Percentiles rank a stretch among this genome's conserved stretches.
Evolutionary conservation across 495 filamentous ascomycete species (phyloP).

Genomic region (Thermochaetoides thermophila): DNA sequence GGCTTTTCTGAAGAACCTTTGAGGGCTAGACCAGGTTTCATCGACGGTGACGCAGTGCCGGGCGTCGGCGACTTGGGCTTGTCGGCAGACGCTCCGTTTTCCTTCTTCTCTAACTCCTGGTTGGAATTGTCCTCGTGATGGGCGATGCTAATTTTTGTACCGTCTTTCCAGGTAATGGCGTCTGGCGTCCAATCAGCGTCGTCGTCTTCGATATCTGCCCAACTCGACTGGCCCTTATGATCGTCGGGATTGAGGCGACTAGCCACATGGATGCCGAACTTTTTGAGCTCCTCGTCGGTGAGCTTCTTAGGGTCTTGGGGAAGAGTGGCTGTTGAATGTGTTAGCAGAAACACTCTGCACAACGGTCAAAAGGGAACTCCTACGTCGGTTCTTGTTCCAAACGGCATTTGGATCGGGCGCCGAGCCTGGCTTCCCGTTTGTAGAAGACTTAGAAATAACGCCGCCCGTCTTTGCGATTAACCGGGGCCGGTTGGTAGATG

Average conservation of each 20-base stretch:
- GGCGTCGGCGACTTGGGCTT: slow-evolving; percentile 29
- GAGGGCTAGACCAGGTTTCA: too few relatives aligned
- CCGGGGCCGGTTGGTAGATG: slow-evolving; percentile 32
- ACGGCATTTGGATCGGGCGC: slow-evolving; percentile 56
- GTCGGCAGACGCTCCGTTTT: slow-evolving; percentile 10
- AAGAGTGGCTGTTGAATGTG: slow-evolving; percentile 42
- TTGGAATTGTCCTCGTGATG: slow-evolving; percentile 36
- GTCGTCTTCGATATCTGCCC: slow-evolving; percentile 98
- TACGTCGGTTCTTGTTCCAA: slow-evolving; percentile 97
- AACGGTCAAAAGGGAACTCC: slow-evolving; percentile 5
- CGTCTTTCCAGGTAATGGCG: slow-evolving; percentile 92
- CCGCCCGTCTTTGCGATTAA: slow-evolving; percentile 39
- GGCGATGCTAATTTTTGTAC: slow-evolving; percentile 76
- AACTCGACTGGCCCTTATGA: slow-evolving; percentile 62
- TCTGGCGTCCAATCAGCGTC: slow-evolving; percentile 97
- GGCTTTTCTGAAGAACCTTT: slow-evolving; percentile 60
- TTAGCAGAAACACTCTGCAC: too few relatives aligned
- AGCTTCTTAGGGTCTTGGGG: slow-evolving; percentile 78
- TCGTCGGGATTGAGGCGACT: slow-evolving; percentile 75
- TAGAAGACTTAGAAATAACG: slow-evolving; percentile 32
- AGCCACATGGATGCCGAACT: slow-evolving; percentile 92
- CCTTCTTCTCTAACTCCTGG: slow-evolving; percentile 15
- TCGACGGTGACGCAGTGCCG: too few relatives aligned
- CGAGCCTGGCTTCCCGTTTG: slow-evolving; percentile 40
- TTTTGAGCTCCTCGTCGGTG: slow-evolving; percentile 92